Conservation (phyloP, 202 grass and related monocot species). For the Setaria viridis region DNA sequence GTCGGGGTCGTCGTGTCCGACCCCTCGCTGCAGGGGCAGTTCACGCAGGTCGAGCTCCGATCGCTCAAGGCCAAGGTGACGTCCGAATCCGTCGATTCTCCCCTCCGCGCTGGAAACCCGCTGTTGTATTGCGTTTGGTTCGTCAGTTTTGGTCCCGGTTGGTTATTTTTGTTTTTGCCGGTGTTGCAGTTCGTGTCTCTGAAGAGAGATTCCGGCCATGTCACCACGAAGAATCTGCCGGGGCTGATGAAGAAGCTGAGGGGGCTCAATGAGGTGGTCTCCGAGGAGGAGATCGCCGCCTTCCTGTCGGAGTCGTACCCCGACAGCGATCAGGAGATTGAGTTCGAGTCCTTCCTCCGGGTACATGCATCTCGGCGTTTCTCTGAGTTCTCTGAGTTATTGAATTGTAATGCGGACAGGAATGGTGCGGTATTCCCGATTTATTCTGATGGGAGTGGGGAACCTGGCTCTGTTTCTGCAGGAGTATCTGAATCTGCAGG, state of each 20-base stretch:
- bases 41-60: conserved; percentile 99
- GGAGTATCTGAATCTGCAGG: conserved; percentile 87
- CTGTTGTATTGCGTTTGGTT: background rate
- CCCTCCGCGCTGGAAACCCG: background rate
- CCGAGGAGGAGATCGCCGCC: conserved; percentile 73
- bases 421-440: background rate
- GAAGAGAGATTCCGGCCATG: conserved; percentile 68
- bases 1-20: conserved; percentile 94
- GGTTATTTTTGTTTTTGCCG: conserved; percentile 1
- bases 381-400: conserved; percentile 2
- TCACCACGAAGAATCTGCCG: conserved; percentile 74
- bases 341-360: conserved; percentile 88
- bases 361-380: conserved; percentile 62
- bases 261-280: conserved; percentile 72
- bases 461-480: conserved; percentile 40
- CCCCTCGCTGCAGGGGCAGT: conserved; percentile 95
- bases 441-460: conserved; percentile 26
- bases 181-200: conserved; percentile 69
- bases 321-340: conserved; percentile 75
- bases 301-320: conserved; percentile 69
- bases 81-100: background rate
- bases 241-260: conserved; percentile 82
- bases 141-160: background rate
- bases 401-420: background rate
- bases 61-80: conserved; percentile 89